These are phyloP conservation scores for Pseudozyma pruni DNA, from an alignment of 1,284 basidiomycete genomes.

Conservation along the genomic window DNA sequence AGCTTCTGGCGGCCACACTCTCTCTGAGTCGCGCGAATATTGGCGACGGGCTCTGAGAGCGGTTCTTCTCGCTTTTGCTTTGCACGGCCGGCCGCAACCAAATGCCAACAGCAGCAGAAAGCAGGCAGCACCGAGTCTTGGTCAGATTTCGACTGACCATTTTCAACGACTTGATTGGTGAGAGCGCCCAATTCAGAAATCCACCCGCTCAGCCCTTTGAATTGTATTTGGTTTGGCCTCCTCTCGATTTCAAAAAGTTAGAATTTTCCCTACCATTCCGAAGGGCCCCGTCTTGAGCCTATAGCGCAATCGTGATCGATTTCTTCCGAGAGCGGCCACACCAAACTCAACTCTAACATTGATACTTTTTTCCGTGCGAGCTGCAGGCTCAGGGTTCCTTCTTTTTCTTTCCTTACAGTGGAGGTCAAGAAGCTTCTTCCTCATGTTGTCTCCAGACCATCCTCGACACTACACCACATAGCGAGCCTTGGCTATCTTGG, in stretches of 20 bases:
- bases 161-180: constrained; percentile 33
- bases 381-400: constrained; percentile 5
- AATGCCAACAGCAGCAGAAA: not conserved
- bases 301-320: constrained; percentile 35
- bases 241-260: not conserved
- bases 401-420: constrained; percentile 10
- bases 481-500: not conserved
- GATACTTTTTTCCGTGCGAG: constrained; percentile 25
- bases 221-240: no score
- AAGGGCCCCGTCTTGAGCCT: constrained; percentile 23
- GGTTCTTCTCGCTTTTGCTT: no score
- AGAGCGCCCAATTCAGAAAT: constrained; percentile 2
- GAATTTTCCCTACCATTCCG: constrained; percentile 23
- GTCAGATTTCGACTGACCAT: constrained; percentile 19
- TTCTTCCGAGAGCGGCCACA: constrained; percentile 10
- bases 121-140: no score
- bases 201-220: not conserved
- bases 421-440: constrained; percentile 28
- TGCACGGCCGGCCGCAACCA: not conserved
- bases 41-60: not conserved
- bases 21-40: not conserved
- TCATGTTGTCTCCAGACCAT: not conserved
- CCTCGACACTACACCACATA: not conserved
- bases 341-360: constrained; percentile 1
- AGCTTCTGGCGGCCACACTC: constrained; percentile 6